A percentile compares a stretch with the other conserved stretches of the same genome.
phyloP scores from a whole-genome alignment of 2,329 filamentous ascomycete genomes.

The Dryadomyces quercivorus region DNA sequence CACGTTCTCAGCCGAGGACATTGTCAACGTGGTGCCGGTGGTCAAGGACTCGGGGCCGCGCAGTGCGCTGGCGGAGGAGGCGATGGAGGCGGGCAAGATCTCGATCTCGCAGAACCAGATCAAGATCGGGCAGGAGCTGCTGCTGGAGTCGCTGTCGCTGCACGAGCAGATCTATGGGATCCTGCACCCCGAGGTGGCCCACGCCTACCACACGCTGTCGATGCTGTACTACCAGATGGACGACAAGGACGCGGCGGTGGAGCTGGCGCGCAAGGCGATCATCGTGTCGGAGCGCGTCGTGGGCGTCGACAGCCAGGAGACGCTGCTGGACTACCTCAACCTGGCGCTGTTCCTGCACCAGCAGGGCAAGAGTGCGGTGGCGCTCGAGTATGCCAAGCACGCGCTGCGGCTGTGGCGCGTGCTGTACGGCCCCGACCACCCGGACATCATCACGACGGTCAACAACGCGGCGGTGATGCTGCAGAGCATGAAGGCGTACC shows the following conservation, averaged over 20 bases:
- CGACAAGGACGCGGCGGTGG: constrained; percentile 90
- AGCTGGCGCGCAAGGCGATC: constrained; percentile 90
- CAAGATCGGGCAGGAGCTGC: constrained; percentile 87
- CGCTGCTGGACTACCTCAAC: constrained; percentile 90
- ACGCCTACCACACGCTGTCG: constrained; percentile 87
- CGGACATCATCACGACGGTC: constrained; percentile 95
- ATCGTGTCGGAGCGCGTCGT: constrained; percentile 92
- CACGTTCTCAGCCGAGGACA: constrained; percentile 74
- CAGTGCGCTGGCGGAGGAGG: constrained; percentile 86
- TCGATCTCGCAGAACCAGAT: constrained; percentile 93
- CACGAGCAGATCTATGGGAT: constrained; percentile 99
- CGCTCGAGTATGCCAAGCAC: constrained; percentile 82
- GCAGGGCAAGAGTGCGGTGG: constrained; percentile 75
- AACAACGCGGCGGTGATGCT: constrained; percentile 99
- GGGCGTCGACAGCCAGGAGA: constrained; percentile 87
- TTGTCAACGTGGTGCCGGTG: constrained; percentile 85
- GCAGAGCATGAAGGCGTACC: constrained; percentile 86
- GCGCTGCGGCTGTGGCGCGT: constrained; percentile 94
- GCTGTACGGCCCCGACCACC: constrained; percentile 86
- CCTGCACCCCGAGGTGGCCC: constrained; percentile 88
- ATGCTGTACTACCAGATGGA: constrained; percentile 97
- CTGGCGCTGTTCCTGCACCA: constrained; percentile 89
- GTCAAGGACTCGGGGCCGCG: constrained; percentile 90
- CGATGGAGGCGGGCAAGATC: constrained; percentile 87
- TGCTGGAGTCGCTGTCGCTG: constrained; percentile 88